These are phyloP conservation scores for Chaetoscypha palmicola DNA, from an alignment of 2,329 filamentous ascomycete species.

Conservation along the genomic window DNA sequence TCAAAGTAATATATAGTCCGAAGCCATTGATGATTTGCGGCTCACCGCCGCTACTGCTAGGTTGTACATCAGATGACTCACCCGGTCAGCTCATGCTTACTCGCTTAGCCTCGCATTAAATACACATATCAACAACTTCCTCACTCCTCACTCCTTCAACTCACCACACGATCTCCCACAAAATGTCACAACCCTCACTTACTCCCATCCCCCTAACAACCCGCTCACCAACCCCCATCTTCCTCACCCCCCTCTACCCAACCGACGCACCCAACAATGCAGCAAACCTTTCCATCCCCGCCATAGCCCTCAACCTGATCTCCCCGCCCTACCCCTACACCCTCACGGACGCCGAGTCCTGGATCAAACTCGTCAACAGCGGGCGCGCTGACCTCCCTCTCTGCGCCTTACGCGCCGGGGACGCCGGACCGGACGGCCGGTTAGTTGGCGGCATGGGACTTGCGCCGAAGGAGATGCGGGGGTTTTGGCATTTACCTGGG, in stretches of 20 bases:
- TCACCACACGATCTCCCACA: too few species aligned
- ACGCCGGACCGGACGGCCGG: not conserved
- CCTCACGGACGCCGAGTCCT: conserved; percentile 10
- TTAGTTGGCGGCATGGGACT: not conserved
- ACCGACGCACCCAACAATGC: conserved; percentile 5
- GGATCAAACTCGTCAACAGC: conserved; percentile 1
- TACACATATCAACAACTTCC: too few species aligned
- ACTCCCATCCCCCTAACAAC: conserved; percentile 10
- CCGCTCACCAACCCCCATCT: conserved; percentile 9
- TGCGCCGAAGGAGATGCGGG: not conserved
- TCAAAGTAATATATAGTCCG: too few species aligned
- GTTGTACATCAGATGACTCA: too few species aligned
- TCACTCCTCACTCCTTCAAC: too few species aligned
- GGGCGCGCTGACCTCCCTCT: not conserved
- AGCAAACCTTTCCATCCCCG: not conserved
- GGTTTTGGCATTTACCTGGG: not conserved
- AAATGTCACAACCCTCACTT: not conserved
- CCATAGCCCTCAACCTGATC: conserved; percentile 9
- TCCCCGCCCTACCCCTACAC: conserved; percentile 9
- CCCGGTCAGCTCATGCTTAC: too few species aligned
- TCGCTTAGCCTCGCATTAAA: too few species aligned
- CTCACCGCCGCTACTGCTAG: too few species aligned
- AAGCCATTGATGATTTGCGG: too few species aligned
- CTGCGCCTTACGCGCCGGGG: not conserved
- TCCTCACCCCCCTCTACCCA: conserved; percentile 9